phyloP scores from a whole-genome alignment of 805 yeast genomes.

The Tetrapisispora arboricola region DNA sequence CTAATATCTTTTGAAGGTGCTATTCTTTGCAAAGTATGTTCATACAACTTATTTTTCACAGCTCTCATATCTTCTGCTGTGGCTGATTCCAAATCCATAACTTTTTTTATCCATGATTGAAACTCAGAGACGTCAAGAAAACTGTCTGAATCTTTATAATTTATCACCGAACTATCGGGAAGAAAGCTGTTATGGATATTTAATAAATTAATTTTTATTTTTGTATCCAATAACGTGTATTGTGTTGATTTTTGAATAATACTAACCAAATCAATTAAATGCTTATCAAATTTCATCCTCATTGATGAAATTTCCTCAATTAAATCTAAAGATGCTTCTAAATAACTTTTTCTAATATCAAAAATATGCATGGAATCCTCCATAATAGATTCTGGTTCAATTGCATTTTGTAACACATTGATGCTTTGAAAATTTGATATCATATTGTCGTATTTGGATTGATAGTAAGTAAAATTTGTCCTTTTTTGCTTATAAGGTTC shows the following conservation, averaged over 20 bases:
- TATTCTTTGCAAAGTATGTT: constrained; percentile 38
- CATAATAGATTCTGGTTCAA: constrained; percentile 41
- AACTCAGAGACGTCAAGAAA: constrained; percentile 4
- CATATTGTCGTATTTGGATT: constrained; percentile 54
- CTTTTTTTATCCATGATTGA: constrained; percentile 9
- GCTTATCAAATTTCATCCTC: constrained; percentile 15
- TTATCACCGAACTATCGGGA: constrained; percentile 1
- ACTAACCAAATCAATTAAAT: constrained; percentile 8
- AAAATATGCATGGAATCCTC: constrained; percentile 72
- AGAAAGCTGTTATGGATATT: neutral
- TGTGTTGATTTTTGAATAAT: constrained; percentile 20
- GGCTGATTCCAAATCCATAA: constrained; percentile 2
- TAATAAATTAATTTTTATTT: constrained; percentile 5
- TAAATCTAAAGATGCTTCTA: constrained; percentile 47
- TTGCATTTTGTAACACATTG: constrained; percentile 34
- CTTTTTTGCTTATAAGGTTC: constrained; percentile 45
- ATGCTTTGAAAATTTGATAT: constrained; percentile 41
- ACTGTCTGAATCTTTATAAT: constrained; percentile 3
- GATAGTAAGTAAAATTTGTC: constrained; percentile 50
- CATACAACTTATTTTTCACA: constrained; percentile 53
- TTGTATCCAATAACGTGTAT: constrained; percentile 12
- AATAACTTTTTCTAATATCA: constrained; percentile 55
- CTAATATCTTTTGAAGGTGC: constrained; percentile 50
- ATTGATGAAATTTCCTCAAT: constrained; percentile 36
- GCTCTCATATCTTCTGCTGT: constrained; percentile 32